Evolutionary conservation across 2,329 filamentous ascomycete genomes (phyloP).

Genomic region (Hymenoscyphus albidus): DNA sequence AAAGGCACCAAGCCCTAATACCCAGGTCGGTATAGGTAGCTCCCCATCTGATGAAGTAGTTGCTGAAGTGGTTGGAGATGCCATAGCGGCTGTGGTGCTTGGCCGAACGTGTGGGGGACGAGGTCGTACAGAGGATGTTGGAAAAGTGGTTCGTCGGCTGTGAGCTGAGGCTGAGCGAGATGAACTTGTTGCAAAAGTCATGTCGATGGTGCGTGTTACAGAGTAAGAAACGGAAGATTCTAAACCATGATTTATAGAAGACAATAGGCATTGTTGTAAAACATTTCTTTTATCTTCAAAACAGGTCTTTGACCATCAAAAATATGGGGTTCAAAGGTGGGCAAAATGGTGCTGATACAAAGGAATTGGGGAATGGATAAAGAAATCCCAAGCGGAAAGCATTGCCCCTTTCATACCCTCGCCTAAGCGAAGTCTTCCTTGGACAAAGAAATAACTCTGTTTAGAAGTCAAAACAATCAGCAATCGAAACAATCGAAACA

Average conservation of each 20-base stretch:
- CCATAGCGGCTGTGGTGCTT: too few species aligned
- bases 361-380: not conserved
- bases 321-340: not conserved
- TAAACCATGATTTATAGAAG: not conserved
- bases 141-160: too few species aligned
- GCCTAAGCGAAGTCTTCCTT: not conserved
- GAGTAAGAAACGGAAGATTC: not conserved
- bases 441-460: not conserved
- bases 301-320: not conserved
- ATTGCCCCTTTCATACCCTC: not conserved
- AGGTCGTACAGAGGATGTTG: too few species aligned
- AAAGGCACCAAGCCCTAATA: too few species aligned
- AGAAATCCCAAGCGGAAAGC: not conserved
- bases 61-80: too few species aligned
- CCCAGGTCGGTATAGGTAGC: too few species aligned
- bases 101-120: too few species aligned
- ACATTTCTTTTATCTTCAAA: not conserved
- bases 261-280: not conserved
- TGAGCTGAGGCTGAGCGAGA: not conserved
- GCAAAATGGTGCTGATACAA: not conserved
- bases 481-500: not conserved
- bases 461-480: not conserved
- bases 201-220: not conserved
- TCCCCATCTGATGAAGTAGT: too few species aligned
- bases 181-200: not conserved